Percentiles rank a stretch among this genome's conserved stretches.
phyloP scores from a whole-genome alignment of 805 yeast species.

The Pichia eremophila region DNA sequence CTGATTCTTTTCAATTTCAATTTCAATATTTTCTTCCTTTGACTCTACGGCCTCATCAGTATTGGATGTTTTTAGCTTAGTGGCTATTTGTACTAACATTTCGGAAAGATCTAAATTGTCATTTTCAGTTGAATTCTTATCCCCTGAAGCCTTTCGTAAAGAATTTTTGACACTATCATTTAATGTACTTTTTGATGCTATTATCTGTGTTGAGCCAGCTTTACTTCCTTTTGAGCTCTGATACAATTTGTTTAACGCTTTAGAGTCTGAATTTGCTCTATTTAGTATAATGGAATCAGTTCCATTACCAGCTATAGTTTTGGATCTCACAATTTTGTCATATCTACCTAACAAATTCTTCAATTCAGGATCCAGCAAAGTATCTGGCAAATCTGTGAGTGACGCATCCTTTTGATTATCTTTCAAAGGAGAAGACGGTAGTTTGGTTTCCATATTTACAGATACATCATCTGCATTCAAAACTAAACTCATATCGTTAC shows the following conservation, averaged over 20 bases:
- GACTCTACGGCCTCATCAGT: not conserved
- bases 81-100: conserved; percentile 18
- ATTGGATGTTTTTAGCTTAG: conserved; percentile 1
- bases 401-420: conserved; percentile 6
- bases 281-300: not conserved
- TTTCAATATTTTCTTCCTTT: not conserved
- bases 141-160: conserved; percentile 18
- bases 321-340: not conserved
- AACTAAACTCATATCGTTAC: not conserved
- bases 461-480: not conserved
- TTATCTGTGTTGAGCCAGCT: conserved; percentile 5
- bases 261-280: conserved; percentile 1
- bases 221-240: conserved; percentile 1
- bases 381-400: conserved; percentile 10
- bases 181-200: conserved; percentile 19
- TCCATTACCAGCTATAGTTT: not conserved
- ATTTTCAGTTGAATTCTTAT: not conserved
- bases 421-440: conserved; percentile 37
- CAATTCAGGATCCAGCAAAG: conserved; percentile 22
- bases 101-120: conserved; percentile 18
- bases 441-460: not conserved
- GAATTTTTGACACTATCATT: conserved; percentile 28
- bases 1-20: not conserved
- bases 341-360: conserved; percentile 30
- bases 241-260: not conserved